These are phyloP conservation scores for Bombardia bombarda DNA, from an alignment of 495 filamentous ascomycete species.

Conservation along the genomic window DNA sequence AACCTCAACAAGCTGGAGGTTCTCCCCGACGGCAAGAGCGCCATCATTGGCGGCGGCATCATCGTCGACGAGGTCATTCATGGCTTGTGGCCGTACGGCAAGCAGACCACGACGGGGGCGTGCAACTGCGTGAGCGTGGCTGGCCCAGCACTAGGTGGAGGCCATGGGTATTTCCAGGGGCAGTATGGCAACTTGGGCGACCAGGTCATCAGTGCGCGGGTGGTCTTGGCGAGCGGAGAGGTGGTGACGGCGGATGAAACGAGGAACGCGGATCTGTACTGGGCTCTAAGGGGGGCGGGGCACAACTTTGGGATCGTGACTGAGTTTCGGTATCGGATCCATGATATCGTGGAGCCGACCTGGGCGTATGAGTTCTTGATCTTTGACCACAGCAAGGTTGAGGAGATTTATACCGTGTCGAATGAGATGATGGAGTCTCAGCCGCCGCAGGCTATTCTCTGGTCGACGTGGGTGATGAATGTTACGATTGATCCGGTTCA, in stretches of 20 bases:
- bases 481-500: conserved; percentile 29
- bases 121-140: conserved; percentile 46
- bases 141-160: conserved; percentile 51
- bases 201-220: conserved; percentile 40
- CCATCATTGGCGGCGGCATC: conserved; percentile 42
- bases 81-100: conserved; percentile 23
- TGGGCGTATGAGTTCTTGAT: conserved; percentile 36
- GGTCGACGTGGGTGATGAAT: conserved; percentile 36
- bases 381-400: conserved; percentile 41
- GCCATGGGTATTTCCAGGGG: conserved; percentile 51
- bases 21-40: conserved; percentile 33
- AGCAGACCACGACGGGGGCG: conserved; percentile 39
- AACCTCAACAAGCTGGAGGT: conserved; percentile 35
- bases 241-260: conserved; percentile 22
- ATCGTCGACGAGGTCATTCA: conserved; percentile 19
- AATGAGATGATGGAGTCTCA: conserved; percentile 30
- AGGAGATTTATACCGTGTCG: conserved; percentile 36
- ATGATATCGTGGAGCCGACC: conserved; percentile 28
- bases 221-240: conserved; percentile 50
- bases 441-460: conserved; percentile 31
- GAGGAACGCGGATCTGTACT: conserved; percentile 41
- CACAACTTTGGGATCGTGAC: conserved; percentile 57
- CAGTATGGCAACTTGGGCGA: conserved; percentile 51
- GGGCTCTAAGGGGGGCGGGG: conserved; percentile 50
- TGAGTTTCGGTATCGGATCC: conserved; percentile 37